Evolutionary conservation across 805 yeast genomes (phyloP).

Genomic region (Candida tibetensis): DNA sequence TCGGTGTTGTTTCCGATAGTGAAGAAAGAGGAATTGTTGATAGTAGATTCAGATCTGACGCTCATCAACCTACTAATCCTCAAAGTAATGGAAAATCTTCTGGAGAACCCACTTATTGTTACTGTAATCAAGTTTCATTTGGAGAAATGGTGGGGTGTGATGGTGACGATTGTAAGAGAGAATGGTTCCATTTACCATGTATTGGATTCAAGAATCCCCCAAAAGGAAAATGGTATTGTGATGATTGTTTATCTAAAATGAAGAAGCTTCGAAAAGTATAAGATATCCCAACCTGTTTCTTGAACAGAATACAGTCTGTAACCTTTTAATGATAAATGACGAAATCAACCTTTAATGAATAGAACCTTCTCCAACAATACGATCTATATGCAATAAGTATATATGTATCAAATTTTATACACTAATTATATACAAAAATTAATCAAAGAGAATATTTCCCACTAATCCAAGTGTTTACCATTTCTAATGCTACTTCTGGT

Average conservation of each 20-base stretch:
- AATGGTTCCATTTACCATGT: slow-evolving; percentile 96
- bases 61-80: slow-evolving; percentile 1
- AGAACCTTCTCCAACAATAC: too few species aligned
- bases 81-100: slow-evolving; percentile 5
- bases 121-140: slow-evolving; percentile 93
- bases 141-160: slow-evolving; percentile 99
- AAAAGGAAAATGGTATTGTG: slow-evolving; percentile 52
- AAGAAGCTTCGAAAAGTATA: slow-evolving; percentile 19
- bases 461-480: slow-evolving; percentile 22
- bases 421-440: too few species aligned
- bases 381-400: too few species aligned
- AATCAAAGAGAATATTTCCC: slow-evolving; percentile 44
- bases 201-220: slow-evolving; percentile 85
- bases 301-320: too few species aligned
- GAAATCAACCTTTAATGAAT: too few species aligned
- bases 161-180: slow-evolving; percentile 85
- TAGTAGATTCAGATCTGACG: slow-evolving; percentile 6
- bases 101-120: slow-evolving; percentile 84
- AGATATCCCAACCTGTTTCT: too few species aligned
- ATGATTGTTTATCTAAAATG: slow-evolving; percentile 38
- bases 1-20: slow-evolving; percentile 1
- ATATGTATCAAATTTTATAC: too few species aligned
- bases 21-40: slow-evolving; percentile 15
- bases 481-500: slow-evolving; percentile 18
- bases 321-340: too few species aligned